Percentiles rank a stretch among this genome's conserved stretches.
These are phyloP conservation scores for Ciborinia camelliae DNA, from an alignment of 2,329 filamentous ascomycete genomes.

Conservation along the genomic window DNA sequence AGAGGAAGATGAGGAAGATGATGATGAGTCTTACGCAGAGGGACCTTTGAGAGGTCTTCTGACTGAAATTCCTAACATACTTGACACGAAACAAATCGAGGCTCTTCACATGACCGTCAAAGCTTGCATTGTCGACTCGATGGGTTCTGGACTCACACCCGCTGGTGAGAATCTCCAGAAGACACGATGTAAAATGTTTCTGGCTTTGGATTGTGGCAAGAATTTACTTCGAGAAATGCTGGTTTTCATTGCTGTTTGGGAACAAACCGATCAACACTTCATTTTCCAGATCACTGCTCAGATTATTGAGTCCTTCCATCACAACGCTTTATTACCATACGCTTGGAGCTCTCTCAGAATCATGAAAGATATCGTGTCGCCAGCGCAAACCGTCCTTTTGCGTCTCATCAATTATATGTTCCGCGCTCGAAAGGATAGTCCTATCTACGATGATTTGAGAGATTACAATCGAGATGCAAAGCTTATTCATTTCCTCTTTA, in stretches of 20 bases:
- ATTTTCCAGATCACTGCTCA: constrained; percentile 97
- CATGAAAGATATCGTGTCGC: constrained; percentile 93
- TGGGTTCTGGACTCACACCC: constrained; percentile 63
- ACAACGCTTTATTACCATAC: constrained; percentile 84
- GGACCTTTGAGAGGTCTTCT: constrained; percentile 78
- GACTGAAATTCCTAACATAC: constrained; percentile 89
- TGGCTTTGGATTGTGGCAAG: constrained; percentile 85
- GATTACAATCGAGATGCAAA: constrained; percentile 56
- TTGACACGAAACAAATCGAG: constrained; percentile 93
- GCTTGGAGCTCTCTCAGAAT: constrained; percentile 90
- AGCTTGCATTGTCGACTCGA: constrained; percentile 84
- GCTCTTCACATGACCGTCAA: constrained; percentile 97
- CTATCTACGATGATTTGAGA: constrained; percentile 47
- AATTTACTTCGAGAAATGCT: constrained; percentile 86
- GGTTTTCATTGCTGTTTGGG: constrained; percentile 97
- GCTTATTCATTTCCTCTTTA: constrained; percentile 84
- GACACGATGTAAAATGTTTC: constrained; percentile 81
- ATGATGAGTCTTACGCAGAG: constrained; percentile 76
- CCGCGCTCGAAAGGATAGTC: constrained; percentile 51
- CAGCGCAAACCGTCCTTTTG: constrained; percentile 88
- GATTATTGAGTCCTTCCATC: constrained; percentile 88
- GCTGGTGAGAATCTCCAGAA: constrained; percentile 82
- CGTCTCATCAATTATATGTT: constrained; percentile 90
- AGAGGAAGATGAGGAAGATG: constrained; percentile 65
- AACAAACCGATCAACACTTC: constrained; percentile 85